Conservation (phyloP, 352 stramenopile genomes). For the Aphanomyces cochlioides region DNA sequence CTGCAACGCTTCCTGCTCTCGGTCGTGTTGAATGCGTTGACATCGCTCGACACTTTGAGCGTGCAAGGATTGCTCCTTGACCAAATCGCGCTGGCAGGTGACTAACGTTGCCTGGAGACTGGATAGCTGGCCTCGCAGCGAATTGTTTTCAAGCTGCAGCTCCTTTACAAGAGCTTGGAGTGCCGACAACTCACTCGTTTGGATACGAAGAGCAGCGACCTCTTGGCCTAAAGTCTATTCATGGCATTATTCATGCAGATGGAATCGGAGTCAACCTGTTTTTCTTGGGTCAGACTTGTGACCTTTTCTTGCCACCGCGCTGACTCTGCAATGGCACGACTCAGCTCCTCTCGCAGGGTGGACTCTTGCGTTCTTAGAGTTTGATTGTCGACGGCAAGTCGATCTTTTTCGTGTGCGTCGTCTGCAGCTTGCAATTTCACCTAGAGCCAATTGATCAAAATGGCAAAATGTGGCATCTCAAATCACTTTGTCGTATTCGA, state of each 20-base stretch:
- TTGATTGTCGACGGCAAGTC: too few relatives aligned
- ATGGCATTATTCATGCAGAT: background rate
- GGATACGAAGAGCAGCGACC: conserved; percentile 1
- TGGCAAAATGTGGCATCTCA: background rate
- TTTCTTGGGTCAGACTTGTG: too few relatives aligned
- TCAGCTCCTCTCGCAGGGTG: too few relatives aligned
- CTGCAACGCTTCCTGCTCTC: conserved; percentile 24
- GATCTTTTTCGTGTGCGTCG: too few relatives aligned
- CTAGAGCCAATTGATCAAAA: too few relatives aligned
- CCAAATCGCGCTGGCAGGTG: conserved; percentile 8
- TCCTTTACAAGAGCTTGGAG: conserved; percentile 10
- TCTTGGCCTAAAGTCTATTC: conserved; percentile 15
- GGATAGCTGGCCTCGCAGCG: background rate
- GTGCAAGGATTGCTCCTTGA: conserved; percentile 21
- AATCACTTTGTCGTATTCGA: conserved; percentile 15
- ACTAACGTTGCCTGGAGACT: conserved; percentile 6
- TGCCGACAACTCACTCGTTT: background rate
- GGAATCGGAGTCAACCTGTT: too few relatives aligned
- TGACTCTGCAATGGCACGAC: too few relatives aligned
- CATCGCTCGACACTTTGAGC: conserved; percentile 23
- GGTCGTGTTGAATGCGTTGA: conserved; percentile 20
- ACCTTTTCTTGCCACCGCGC: too few relatives aligned
- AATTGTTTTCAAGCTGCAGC: conserved; percentile 10
- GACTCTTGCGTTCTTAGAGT: too few relatives aligned
- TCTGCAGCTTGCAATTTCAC: too few relatives aligned